Evolutionary conservation across 1,284 basidiomycete species (phyloP), one percentile per base, ranked within the genome.

Genomic region (Puccinia horiana): DNA sequence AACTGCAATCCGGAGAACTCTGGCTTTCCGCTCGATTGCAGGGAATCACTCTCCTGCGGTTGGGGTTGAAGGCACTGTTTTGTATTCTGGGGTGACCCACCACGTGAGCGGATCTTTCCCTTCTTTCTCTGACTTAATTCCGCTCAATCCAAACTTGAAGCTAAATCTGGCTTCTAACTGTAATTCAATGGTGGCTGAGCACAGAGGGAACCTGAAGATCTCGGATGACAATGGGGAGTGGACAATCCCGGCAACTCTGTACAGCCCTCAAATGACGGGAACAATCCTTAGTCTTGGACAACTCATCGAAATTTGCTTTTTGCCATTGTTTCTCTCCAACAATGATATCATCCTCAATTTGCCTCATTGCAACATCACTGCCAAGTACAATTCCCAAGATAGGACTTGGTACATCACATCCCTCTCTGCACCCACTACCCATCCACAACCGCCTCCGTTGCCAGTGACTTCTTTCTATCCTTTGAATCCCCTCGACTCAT

Each of bases 51-150:
- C 40, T 2, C 23, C 18, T 32, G 65, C 35, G 11, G 65, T 23
- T 18, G 65, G 16, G 37, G 65, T 32, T 23, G 65, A 5, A 67
- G 65, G 65, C 65, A 67, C 65, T 3, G 40, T 67, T 44, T 70
- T 70, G 67, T 37, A 70, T 70, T 70, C 67, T 70, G 67, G 67
- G 67, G 67, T 18, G 23, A 70, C 67, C 67, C 67, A 70, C 18
- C 67, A 70, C 23, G 65, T 67, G 65, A 67, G 65, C 65, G 35
- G 37, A 37, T 67, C 65, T 37, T 40, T 67, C 37, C 40, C 4
- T 20, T 11, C 20, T n/a, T 67, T 67, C 23, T 40, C 40, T 23
- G 40, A 40, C 20, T 47, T 70, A 9, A 23, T 16, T 44, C 20
- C 37, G 11, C 56, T 58, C 26, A 18, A n/a, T 58, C 56, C 56